phyloP scores from a whole-genome alignment of 2,329 filamentous ascomycete species.

The Cladosporium sp. region DNA sequence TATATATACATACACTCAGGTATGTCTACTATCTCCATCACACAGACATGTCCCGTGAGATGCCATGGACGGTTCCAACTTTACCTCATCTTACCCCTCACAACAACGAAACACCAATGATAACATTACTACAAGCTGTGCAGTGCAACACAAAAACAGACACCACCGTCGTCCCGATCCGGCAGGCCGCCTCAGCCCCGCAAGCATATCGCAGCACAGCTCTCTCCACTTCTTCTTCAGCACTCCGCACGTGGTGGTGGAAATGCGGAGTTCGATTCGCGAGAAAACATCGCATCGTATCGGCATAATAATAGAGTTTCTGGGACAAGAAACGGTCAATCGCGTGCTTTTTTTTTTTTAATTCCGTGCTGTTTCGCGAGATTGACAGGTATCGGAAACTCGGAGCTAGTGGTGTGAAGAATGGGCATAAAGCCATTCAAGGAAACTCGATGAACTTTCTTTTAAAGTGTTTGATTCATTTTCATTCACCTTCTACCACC shows the following conservation, averaged over 20 bases:
- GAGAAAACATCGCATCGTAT: neutral
- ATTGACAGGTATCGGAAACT: neutral
- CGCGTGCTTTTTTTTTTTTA: neutral
- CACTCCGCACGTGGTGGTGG: neutral
- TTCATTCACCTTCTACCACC: too few species aligned
- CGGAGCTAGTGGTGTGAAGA: too few species aligned
- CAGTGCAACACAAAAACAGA: neutral
- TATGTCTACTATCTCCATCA: too few species aligned
- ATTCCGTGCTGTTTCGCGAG: neutral
- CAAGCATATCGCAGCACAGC: neutral
- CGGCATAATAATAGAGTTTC: neutral
- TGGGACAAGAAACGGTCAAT: neutral
- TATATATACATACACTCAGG: too few species aligned
- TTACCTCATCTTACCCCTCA: too few species aligned
- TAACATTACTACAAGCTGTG: too few species aligned
- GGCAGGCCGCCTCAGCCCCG: neutral
- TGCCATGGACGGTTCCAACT: too few species aligned
- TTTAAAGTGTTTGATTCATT: too few species aligned
- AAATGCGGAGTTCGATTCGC: neutral
- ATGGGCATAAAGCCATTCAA: too few species aligned
- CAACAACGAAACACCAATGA: too few species aligned
- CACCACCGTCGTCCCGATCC: neutral
- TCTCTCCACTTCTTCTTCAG: neutral
- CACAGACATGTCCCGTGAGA: too few species aligned
- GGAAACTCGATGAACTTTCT: too few species aligned